Evolutionary conservation across 2,329 filamentous ascomycete species (phyloP).

Genomic region (Arthroderma uncinatum): DNA sequence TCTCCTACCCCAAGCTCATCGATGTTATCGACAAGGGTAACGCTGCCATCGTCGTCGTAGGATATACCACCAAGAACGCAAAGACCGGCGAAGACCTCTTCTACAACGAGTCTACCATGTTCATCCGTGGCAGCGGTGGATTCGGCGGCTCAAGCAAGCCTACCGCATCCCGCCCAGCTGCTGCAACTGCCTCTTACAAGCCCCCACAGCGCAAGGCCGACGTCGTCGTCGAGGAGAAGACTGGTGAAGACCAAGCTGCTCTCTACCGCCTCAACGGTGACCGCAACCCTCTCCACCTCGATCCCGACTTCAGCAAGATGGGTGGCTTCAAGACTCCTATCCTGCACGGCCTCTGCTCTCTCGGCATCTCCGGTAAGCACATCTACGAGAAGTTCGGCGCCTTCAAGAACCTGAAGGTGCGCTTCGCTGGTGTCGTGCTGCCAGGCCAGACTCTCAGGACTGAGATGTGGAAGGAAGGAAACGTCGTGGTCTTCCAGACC

Average conservation of each 20-base stretch:
- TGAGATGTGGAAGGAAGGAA: slow-evolving; percentile 87
- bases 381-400: slow-evolving; percentile 72
- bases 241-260: slow-evolving; percentile 80
- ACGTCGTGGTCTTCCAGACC: slow-evolving; percentile 69
- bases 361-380: slow-evolving; percentile 84
- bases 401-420: slow-evolving; percentile 84
- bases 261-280: slow-evolving; percentile 90
- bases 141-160: slow-evolving; percentile 73
- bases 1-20: slow-evolving; percentile 67
- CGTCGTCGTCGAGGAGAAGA: slow-evolving; percentile 71
- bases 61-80: slow-evolving; percentile 72
- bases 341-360: slow-evolving; percentile 90
- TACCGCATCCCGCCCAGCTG: slow-evolving; percentile 58
- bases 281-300: slow-evolving; percentile 91
- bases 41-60: slow-evolving; percentile 70
- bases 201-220: slow-evolving; percentile 69
- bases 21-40: slow-evolving; percentile 95
- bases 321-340: slow-evolving; percentile 93
- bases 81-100: slow-evolving; percentile 81
- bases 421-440: slow-evolving; percentile 75
- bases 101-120: slow-evolving; percentile 92
- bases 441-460: slow-evolving; percentile 83
- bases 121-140: slow-evolving; percentile 81
- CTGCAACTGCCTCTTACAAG: slow-evolving; percentile 66
- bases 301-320: slow-evolving; percentile 86